phyloP scores from a whole-genome alignment of 176 grass and related monocot species.

The Coix lacrymajobi region DNA sequence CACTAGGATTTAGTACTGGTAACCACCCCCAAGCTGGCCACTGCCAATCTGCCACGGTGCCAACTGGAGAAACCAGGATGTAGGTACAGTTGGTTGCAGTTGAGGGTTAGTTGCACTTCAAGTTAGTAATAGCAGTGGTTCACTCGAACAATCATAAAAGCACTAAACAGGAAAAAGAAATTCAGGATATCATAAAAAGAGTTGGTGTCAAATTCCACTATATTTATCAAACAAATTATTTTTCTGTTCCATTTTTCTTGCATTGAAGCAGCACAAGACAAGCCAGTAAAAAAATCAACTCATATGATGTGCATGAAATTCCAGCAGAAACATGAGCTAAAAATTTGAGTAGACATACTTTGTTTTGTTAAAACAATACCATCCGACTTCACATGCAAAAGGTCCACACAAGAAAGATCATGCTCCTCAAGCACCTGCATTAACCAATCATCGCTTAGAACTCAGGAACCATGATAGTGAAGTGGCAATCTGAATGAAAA shows the following conservation, averaged over 20 bases:
- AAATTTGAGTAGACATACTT: constrained; percentile 55
- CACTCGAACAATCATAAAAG: background rate
- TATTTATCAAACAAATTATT: background rate
- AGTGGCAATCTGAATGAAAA: background rate
- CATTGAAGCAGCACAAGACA: background rate
- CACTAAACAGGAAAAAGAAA: background rate
- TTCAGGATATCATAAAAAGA: background rate
- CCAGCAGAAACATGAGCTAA: background rate
- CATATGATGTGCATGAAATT: background rate
- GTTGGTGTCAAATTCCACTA: background rate
- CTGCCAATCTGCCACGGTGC: background rate
- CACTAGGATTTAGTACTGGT: constrained; percentile 2
- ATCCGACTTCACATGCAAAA: constrained; percentile 92
- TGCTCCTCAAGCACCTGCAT: constrained; percentile 78
- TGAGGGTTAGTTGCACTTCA: constrained; percentile 10
- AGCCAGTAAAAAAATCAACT: background rate
- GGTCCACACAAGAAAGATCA: constrained; percentile 64
- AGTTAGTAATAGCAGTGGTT: constrained; percentile 6
- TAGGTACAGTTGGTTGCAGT: background rate
- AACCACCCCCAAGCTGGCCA: background rate
- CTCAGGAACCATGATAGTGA: background rate
- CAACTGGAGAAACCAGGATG: constrained; percentile 11
- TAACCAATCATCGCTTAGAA: constrained; percentile 14
- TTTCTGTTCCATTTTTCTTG: background rate
- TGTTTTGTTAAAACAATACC: constrained; percentile 73